Base-by-base conservation (phyloP, 2,329 filamentous ascomycete species). In the Cordyceps cateniannulata region DNA sequence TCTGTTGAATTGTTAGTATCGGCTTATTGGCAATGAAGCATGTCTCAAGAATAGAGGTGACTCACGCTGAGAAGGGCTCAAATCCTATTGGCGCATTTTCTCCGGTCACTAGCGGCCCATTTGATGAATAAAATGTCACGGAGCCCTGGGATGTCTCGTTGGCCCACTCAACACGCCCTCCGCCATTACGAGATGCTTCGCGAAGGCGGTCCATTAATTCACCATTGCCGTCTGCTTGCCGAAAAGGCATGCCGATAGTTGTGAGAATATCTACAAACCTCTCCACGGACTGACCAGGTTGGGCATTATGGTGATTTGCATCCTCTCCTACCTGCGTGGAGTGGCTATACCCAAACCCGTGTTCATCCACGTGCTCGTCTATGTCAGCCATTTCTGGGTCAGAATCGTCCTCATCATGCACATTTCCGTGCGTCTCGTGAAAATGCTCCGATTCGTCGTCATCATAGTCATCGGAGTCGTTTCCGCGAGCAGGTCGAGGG, bases 311-410 rank as follows among this genome's bases (percentile, higher is more conserved):
- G 55, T 73, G 72, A n/a, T 57, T 62, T 7, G 63, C 53, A 8
- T 62, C 65, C 2, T 67, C 59, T 22, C 68, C 71, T 7, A 63
- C 59, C 56, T 71, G 69, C 29, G 74, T 71, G 20, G 70, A 72
- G 32, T 73, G 75, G 29, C 72, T 72, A 57, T 75, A 73, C 50
- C 72, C 71, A 62, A 81, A 73, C 9, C 77, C 76, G 42, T 75
- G 71, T 2, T 76, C 74, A 0, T 74, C 76, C n/a, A 78, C 52
- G 42, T 80, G 75, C 29, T 85, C 79, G 25, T 85, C 81, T 62
- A 86, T 82, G 66, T 86, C 81, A 27, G 75, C 80, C 65, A 85
- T 83, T 16, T 84, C 83, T 1, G 82, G 82, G 62, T 86, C 84
- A 2, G 82, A 83, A 62, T 81, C 76, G 55, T 75, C 70, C 53